Evolutionary conservation across 345 rosid species (phyloP), one percentile per base, ranked within the genome.

Genomic region (Crucihimalaya himalaica): DNA sequence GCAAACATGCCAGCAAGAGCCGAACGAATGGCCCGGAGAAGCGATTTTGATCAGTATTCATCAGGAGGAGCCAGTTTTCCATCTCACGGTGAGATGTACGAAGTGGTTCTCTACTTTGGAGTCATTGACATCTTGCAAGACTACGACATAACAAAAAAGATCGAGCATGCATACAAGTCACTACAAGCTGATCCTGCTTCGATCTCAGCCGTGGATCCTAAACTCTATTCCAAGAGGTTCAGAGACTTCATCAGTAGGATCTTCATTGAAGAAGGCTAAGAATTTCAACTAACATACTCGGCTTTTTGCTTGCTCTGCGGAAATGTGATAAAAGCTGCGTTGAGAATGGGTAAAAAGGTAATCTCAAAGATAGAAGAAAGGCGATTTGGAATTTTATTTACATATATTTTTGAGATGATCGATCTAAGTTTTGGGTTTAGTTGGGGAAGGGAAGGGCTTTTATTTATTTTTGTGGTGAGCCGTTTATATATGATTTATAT

Each of bases 1-100:
- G 97, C 96, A 19, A 95, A 95, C 81, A 92, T 90, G 97, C 99
- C 99, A 10, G 99, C 97, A 48, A 84, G 91, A 81, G 99, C 92
- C 6, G 97, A 92, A 76, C 43, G 81, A 60, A 86, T 87, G 88
- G 83, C 82, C 3, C 75, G 97, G 42, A 84, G 87, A 78, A 95
- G 97, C 14, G 97, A 92, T 43, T 89, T 87, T 60, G 99, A 90
- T 80, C 99, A 86, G 79, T 91, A 89, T 69, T 71, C 87, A 15
- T 80, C 84, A 52, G 92, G 92, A 61, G 92, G 93, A 68, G 81
- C 80, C 8, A 78, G 67, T 58, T 85, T 84, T 48, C 31, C 46
- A 21, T 72, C 69, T 9, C 77, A 72, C 79, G 85, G 83, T 18
- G 99, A 90, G 78, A 72, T 78, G 51, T 84, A 82, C 58, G 97